phyloP scores from a whole-genome alignment of 2,329 filamentous ascomycete species.

The Ilyonectria sp. region DNA sequence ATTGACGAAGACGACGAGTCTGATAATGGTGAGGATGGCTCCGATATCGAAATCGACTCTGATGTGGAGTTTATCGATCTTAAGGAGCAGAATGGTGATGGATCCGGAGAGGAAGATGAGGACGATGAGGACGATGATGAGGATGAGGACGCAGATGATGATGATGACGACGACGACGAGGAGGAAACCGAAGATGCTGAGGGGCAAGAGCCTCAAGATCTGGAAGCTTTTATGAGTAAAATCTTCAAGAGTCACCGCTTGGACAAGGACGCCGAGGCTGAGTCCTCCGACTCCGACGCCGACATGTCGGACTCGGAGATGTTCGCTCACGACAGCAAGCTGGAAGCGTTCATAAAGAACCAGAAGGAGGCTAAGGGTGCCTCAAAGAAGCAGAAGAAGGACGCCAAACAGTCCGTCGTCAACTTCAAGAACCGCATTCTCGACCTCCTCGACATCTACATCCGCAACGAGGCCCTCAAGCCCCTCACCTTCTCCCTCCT shows the following conservation, averaged over 20 bases:
- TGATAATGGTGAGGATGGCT: conserved; percentile 60
- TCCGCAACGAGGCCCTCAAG: conserved; percentile 82
- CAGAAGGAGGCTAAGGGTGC: conserved; percentile 73
- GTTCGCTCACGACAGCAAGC: conserved; percentile 87
- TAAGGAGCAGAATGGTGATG: conserved; percentile 59
- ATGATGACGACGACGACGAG: conserved; percentile 63
- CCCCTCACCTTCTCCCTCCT: conserved; percentile 78
- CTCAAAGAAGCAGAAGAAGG: conserved; percentile 88
- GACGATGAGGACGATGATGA: conserved; percentile 60
- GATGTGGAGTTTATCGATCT: conserved; percentile 67
- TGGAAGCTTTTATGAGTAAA: conserved; percentile 83
- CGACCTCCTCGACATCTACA: conserved; percentile 88
- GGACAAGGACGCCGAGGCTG: conserved; percentile 71
- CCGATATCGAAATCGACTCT: conserved; percentile 60
- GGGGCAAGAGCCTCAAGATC: conserved; percentile 61
- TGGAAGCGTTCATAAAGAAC: conserved; percentile 88
- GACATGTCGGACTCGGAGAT: conserved; percentile 98
- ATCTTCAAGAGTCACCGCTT: conserved; percentile 81
- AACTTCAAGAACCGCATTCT: conserved; percentile 97
- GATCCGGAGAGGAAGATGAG: conserved; percentile 61
- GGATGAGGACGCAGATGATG: conserved; percentile 57
- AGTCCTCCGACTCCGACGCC: conserved; percentile 73
- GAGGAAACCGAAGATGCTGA: conserved; percentile 59
- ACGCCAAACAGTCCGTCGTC: conserved; percentile 89
- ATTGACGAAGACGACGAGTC: conserved; percentile 56